Evolutionary conservation across 2,329 filamentous ascomycete species (phyloP), one percentile per base, ranked within the genome.

Genomic region (Colletotrichum acutatum): DNA sequence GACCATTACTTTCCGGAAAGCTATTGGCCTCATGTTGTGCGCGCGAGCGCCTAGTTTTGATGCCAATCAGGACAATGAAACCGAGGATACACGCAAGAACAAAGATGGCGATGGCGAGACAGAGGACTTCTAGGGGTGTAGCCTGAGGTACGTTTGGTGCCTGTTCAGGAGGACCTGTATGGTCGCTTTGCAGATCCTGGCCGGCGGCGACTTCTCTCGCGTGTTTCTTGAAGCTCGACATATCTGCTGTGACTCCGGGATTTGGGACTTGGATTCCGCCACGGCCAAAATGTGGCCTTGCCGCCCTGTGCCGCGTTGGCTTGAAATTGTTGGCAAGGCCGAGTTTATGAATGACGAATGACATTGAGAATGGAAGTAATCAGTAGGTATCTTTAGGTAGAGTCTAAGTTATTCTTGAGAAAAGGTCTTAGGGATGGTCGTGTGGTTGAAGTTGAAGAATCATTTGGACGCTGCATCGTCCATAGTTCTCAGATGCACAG

Each of bases 51-150:
- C 46, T 64, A 22, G 34, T 64, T 12, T 54, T 64, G 30, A 64
- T 19, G 22, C 26, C 61, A 5, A 80, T 72, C 56, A 80, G 78
- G 52, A 83, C 77, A 28, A 83, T 65, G n/a, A 80, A 70, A 26
- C 77, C 77, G 19, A 84, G 76, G 7, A 81, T 72, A 19, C 75
- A 76, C 19, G 83, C 81, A 30, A 84, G 77, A 19, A 80, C 54
- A 46, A 84, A 74, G 57, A 81, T 78, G 14, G 77, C 78, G 16
- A 78, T 69, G 14, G 82, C 80, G 30, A 84, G 74, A 30, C 83
- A 74, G 49, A 80, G 63, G 57, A 84, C 82, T 74, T 84, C 81
- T 46, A 81, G 68, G 56, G 78, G 77, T 66, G 74, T 78, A 42
- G 78, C 74, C n/a, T 81, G 78, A 54, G 14, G 19, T 7, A 32